phyloP scores from a whole-genome alignment of 306 rosid genomes.

The Quercus robur region DNA sequence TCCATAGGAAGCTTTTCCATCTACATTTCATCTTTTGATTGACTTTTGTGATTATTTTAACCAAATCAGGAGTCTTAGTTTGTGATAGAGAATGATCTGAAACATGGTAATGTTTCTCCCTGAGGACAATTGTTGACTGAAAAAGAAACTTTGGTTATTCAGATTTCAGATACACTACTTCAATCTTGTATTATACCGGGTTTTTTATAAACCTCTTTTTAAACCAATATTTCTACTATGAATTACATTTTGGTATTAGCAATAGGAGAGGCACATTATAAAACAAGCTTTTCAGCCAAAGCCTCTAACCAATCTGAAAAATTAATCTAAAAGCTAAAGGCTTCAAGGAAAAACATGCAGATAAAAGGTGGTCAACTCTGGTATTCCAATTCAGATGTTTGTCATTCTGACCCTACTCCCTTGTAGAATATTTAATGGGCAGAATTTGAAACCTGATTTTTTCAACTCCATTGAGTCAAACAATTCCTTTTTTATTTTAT shows the following conservation, averaged over 20 bases:
- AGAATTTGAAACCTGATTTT: not conserved
- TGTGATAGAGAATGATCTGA: not conserved
- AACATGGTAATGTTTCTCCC: not conserved
- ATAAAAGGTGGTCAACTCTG: not conserved
- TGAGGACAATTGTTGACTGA: not conserved
- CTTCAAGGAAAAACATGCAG: not conserved
- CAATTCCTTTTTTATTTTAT: not conserved
- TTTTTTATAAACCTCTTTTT: too few relatives aligned
- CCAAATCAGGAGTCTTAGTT: conserved; percentile 14
- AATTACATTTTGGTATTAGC: too few relatives aligned
- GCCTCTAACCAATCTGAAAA: not conserved
- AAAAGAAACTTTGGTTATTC: not conserved
- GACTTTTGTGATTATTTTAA: not conserved
- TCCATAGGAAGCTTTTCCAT: not conserved
- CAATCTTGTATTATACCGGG: too few relatives aligned
- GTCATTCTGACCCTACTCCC: not conserved
- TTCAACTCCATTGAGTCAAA: not conserved
- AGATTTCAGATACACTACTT: too few relatives aligned
- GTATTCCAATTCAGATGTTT: not conserved
- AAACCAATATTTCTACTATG: too few relatives aligned
- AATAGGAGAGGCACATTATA: too few relatives aligned
- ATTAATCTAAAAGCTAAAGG: not conserved
- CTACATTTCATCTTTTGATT: not conserved
- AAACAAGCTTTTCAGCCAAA: not conserved
- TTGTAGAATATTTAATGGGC: not conserved